Percentiles rank a stretch among this genome's conserved stretches.
These are phyloP conservation scores for Amaranthus tricolor DNA, from an alignment of 179 eudicot species.

Conservation along the genomic window DNA sequence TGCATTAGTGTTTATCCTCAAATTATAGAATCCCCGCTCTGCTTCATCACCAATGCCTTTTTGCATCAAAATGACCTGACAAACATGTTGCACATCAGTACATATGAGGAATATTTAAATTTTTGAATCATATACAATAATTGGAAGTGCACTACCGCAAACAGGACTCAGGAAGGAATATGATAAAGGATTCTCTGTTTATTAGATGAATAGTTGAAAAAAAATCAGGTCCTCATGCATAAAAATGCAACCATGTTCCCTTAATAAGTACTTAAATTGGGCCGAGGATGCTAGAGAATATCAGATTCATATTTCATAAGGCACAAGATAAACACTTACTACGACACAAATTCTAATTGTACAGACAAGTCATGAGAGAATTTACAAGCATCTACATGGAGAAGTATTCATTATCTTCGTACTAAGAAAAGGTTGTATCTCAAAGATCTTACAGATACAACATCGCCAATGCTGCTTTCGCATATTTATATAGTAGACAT, in stretches of 20 bases:
- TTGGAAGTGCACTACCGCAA: background rate
- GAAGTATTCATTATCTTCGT: background rate
- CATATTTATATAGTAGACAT: background rate
- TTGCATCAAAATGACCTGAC: conserved; percentile 69
- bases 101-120: background rate
- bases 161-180: background rate
- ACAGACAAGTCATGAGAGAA: background rate
- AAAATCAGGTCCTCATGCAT: background rate
- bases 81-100: conserved; percentile 16
- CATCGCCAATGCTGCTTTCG: background rate
- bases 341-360: background rate
- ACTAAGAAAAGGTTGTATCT: background rate
- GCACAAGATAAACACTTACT: background rate
- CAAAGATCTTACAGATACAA: background rate
- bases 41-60: conserved; percentile 47
- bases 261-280: background rate
- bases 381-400: background rate
- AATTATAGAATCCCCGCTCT: conserved; percentile 51
- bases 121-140: background rate
- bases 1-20: conserved; percentile 32
- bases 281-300: background rate
- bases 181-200: background rate
- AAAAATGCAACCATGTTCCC: background rate
- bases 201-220: background rate
- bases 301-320: background rate